These are phyloP conservation scores for Galeopsis tetrahit DNA, from an alignment of 257 asterid species.

Conservation along the genomic window DNA sequence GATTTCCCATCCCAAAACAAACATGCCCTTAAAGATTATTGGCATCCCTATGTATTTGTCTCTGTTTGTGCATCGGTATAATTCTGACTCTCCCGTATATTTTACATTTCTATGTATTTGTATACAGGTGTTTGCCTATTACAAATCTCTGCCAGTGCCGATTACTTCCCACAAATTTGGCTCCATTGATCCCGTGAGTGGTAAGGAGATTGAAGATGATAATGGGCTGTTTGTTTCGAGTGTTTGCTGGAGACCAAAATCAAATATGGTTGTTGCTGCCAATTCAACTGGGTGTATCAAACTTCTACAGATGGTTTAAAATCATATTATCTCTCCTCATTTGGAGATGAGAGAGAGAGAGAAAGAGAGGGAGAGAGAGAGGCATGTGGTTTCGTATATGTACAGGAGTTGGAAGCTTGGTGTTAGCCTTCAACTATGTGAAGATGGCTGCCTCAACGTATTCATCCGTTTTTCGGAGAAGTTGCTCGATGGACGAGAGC, in stretches of 20 bases:
- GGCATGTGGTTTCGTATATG: not conserved
- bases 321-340: not conserved
- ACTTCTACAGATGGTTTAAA: slow-evolving; percentile 74
- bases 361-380: no score
- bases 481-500: not conserved
- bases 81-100: not conserved
- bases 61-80: not conserved
- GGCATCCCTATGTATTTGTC: not conserved
- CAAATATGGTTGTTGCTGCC: slow-evolving; percentile 78
- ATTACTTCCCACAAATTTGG: slow-evolving; percentile 83
- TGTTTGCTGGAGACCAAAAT: slow-evolving; percentile 91
- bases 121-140: slow-evolving; percentile 72
- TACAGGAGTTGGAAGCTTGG: not conserved
- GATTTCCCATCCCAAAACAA: no score
- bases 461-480: slow-evolving; percentile 7
- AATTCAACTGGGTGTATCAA: slow-evolving; percentile 87
- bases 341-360: not conserved
- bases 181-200: slow-evolving; percentile 80
- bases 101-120: slow-evolving; percentile 1
- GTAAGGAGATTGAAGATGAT: slow-evolving; percentile 76
- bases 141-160: slow-evolving; percentile 88
- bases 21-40: not conserved
- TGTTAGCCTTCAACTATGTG: no score
- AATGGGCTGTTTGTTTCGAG: slow-evolving; percentile 89
- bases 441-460: not conserved